Evolutionary conservation across 2,329 filamentous ascomycete species (phyloP).

Genomic region (Aspergillus aculeatinus): DNA sequence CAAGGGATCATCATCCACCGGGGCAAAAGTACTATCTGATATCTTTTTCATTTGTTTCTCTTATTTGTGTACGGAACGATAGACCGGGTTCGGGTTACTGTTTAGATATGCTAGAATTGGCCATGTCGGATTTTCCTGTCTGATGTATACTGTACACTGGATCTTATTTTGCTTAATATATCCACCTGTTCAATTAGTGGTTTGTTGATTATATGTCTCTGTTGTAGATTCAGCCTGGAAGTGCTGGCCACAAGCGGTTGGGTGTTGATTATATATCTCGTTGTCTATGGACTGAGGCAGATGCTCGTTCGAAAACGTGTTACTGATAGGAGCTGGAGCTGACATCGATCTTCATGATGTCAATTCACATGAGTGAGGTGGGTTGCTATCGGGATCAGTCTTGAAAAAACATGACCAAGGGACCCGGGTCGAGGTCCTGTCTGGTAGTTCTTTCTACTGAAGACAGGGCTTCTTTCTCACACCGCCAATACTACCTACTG

Average conservation of each 20-base stretch:
- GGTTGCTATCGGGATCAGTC: too few species aligned
- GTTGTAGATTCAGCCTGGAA: too few species aligned
- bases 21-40: conserved; percentile 11
- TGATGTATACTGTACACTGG: not conserved
- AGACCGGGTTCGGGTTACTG: conserved; percentile 25
- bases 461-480: not conserved
- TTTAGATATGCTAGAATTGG: conserved; percentile 20
- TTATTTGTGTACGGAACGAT: conserved; percentile 29
- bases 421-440: too few species aligned
- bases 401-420: too few species aligned
- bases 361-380: too few species aligned
- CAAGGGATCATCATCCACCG: not conserved
- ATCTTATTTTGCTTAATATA: conserved; percentile 3
- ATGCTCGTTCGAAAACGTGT: too few species aligned
- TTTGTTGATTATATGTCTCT: not conserved
- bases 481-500: not conserved
- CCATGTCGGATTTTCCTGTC: conserved; percentile 11
- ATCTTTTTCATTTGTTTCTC: conserved; percentile 17
- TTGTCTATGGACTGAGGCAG: too few species aligned
- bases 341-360: too few species aligned
- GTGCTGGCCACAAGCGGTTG: too few species aligned
- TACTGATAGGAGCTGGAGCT: too few species aligned
- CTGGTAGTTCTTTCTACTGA: too few species aligned
- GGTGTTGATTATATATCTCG: too few species aligned
- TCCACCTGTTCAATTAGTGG: not conserved